These are phyloP conservation scores for Debaryomyces sp. DNA, from an alignment of 1,139 yeast species.

Conservation along the genomic window DNA sequence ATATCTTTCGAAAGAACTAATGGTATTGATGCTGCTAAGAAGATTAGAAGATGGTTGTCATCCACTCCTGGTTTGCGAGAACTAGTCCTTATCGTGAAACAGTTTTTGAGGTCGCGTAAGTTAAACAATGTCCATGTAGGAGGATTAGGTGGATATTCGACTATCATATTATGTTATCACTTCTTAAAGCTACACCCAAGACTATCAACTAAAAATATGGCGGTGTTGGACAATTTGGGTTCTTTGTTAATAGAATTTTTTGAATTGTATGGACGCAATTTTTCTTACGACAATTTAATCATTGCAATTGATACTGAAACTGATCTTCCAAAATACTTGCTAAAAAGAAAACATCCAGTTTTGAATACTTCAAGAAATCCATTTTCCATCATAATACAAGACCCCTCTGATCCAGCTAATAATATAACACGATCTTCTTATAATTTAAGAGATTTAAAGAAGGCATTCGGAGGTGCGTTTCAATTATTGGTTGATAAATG, in stretches of 20 bases:
- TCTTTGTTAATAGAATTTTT: constrained; percentile 88
- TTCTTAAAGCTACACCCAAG: constrained; percentile 83
- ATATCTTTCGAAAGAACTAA: constrained; percentile 87
- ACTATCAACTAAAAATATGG: constrained; percentile 65
- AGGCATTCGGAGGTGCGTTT: constrained; percentile 91
- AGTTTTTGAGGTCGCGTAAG: constrained; percentile 76
- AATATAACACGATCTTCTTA: constrained; percentile 87
- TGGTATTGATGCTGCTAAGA: constrained; percentile 83
- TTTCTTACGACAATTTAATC: constrained; percentile 81
- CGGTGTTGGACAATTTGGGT: constrained; percentile 78
- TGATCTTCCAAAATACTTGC: constrained; percentile 54
- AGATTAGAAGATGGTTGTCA: constrained; percentile 74
- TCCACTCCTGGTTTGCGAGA: constrained; percentile 83
- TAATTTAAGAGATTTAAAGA: constrained; percentile 77
- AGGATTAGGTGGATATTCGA: constrained; percentile 94
- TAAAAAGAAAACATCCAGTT: constrained; percentile 56
- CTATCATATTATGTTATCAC: constrained; percentile 83
- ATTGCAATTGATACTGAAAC: constrained; percentile 58
- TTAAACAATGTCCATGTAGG: constrained; percentile 94
- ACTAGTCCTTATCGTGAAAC: constrained; percentile 81
- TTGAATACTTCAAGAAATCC: constrained; percentile 57
- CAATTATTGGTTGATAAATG: constrained; percentile 77
- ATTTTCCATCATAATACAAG: constrained; percentile 80
- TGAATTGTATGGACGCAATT: constrained; percentile 91
- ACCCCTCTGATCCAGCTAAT: constrained; percentile 82